Evolutionary conservation across 2,329 filamentous ascomycete species (phyloP).

Genomic region (Epichloe gansuensis): DNA sequence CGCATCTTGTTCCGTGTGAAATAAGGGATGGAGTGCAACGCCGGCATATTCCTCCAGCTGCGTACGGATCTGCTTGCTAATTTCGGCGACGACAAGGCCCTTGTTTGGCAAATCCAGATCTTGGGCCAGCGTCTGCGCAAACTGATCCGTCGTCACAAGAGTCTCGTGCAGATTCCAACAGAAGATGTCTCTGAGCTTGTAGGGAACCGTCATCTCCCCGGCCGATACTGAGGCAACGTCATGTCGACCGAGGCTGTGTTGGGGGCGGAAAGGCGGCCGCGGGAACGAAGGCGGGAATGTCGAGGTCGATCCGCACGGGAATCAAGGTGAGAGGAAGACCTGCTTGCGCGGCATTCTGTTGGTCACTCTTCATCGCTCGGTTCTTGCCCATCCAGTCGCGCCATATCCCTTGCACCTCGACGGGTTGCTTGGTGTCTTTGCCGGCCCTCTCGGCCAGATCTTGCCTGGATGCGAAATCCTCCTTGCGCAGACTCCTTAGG

Average conservation of each 20-base stretch:
- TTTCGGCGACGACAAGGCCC: constrained; percentile 57
- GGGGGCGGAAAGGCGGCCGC: constrained; percentile 50
- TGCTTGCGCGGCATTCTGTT: constrained; percentile 52
- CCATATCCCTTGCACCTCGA: constrained; percentile 83
- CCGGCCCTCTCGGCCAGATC: constrained; percentile 66
- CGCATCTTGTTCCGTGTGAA: constrained; percentile 47
- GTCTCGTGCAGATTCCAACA: constrained; percentile 96
- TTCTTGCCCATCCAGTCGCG: constrained; percentile 88
- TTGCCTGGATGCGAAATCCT: constrained; percentile 51
- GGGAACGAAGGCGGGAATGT: constrained; percentile 68
- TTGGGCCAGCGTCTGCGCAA: constrained; percentile 80
- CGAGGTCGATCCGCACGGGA: constrained; percentile 91
- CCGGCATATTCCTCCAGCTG: constrained; percentile 95
- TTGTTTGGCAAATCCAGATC: constrained; percentile 84
- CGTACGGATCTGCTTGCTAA: constrained; percentile 87
- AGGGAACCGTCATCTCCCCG: constrained; percentile 69
- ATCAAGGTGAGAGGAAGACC: constrained; percentile 81
- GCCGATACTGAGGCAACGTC: constrained; percentile 64
- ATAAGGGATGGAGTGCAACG: constrained; percentile 84
- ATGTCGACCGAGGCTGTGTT: constrained; percentile 55
- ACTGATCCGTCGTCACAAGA: constrained; percentile 87
- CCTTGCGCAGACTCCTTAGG: constrained; percentile 67
- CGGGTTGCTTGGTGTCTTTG: constrained; percentile 67
- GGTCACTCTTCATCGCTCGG: constrained; percentile 40
- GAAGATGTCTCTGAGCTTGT: constrained; percentile 88